Evolutionary conservation across 768 basidiomycete genomes (phyloP), one percentile per base, ranked within the genome.

Genomic region (Psilocybe subaeruginosa): DNA sequence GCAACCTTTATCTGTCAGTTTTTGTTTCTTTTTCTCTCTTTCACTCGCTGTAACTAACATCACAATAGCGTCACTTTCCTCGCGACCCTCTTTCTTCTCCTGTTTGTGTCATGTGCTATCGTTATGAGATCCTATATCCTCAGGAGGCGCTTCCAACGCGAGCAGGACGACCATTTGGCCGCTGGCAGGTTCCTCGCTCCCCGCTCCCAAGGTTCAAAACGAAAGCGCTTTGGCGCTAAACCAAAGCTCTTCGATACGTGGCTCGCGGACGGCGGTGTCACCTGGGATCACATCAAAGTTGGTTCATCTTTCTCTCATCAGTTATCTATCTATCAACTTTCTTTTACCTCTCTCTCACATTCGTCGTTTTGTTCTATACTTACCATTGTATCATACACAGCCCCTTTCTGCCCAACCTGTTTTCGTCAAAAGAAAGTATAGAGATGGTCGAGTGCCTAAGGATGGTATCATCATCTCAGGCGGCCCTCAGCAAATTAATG

Each of bases 71-170:
- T 88, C 72, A 90, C 89, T 3, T 91, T 90, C 67, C 82, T 91
- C 39, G 87, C 89, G 23, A 90, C 89, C 3, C 81, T 91, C 27
- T 79, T 89, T 64, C 77, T 91, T 47, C 83, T 91, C 62, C 78
- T 91, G 16, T 76, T 84, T 46, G 81, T 91, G 54, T 90, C 88
- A 8, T 83, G 78, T 45, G 81, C 82, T 5, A 86, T 91, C 64
- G 80, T 90, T 56, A 74, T 87, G 50, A 83, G 90, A 47, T 87
- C 89, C 0, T 84, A 84, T 64, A 66, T 89, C 59, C 67, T 87
- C 16, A 84, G 89, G 17, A 76, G 87, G 14, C 82, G 86, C 19
- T 85, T 83, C 71, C 83, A 77, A 61, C 79, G 77, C 8, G 80
- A 78, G 17, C 66, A 88, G 52, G 80, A 85, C 50, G 81, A 81